Evolutionary conservation across 2,329 filamentous ascomycete species (phyloP), one percentile per base, ranked within the genome.

Genomic region (Aspergillus unguis): DNA sequence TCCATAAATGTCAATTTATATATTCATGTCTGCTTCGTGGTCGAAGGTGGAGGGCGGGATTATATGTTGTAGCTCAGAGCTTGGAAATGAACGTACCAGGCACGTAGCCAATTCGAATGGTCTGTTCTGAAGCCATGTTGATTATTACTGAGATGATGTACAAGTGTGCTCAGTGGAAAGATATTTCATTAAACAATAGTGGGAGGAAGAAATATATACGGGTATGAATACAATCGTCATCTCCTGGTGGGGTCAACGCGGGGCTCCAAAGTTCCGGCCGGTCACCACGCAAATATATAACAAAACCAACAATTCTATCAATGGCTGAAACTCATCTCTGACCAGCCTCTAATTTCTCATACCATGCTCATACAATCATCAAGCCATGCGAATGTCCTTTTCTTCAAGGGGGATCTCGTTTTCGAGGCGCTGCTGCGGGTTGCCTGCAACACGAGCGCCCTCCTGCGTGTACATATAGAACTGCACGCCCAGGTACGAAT

Each of bases 401-500:
- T 71, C 70, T 29, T 60, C 63, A 8, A 57, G 52, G 8, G 56
- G 58, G 8, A 47, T 40, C 66, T 63, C 69, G 27, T 62, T 61
- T 6, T 59, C 65, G 41, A 59, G 59, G 6, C 61, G 58, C 11
- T 64, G 57, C 10, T 57, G 52, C 31, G 64, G 58, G 55, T 58
- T 63, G 54, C 57, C 56, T 17, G 65, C 58, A 58, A 56, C 57
- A 44, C 54, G 51, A 25, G 59, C 56, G 29, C 9, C 33, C 8
- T 11, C 64, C 26, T 66, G 65, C n/a, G 69, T 72, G 54, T 74
- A 79, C 65, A 75, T 72, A 64, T 67, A 76, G 57, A 74, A 78
- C 56, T 79, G 76, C 40, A 76, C 52, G 23, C 76, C 76, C 53
- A 79, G 61, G 55, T 77, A 77, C 38, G 63, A 63, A 55, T 79